These are phyloP conservation scores for Caryocar brasiliense DNA, from an alignment of 441 rosid genomes.

Conservation along the genomic window DNA sequence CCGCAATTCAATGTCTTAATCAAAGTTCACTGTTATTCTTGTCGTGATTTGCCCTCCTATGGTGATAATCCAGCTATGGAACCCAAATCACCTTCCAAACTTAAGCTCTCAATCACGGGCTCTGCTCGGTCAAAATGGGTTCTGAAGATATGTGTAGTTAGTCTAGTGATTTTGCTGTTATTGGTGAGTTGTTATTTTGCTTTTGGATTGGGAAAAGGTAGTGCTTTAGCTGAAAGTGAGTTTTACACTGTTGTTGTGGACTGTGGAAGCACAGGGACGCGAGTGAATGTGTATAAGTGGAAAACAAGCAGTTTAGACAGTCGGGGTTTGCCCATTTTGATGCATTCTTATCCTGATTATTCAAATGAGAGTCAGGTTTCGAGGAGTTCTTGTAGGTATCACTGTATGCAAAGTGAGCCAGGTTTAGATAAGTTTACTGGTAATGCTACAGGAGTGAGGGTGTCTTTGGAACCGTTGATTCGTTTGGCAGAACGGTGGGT, in stretches of 20 bases:
- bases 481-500: slow-evolving; percentile 32
- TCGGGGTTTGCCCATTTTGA: slow-evolving; percentile 26
- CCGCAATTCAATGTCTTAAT: too few relatives aligned
- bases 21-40: too few relatives aligned
- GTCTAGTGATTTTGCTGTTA: slow-evolving; percentile 16
- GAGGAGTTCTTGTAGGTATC: slow-evolving; percentile 34
- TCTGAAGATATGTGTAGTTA: slow-evolving; percentile 10
- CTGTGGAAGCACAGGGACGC: slow-evolving; percentile 60
- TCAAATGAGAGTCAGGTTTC: slow-evolving; percentile 12
- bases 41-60: too few relatives aligned
- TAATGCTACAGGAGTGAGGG: slow-evolving; percentile 37
- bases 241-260: slow-evolving; percentile 43
- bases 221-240: slow-evolving; percentile 3
- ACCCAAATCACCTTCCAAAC: slow-evolving; percentile 44
- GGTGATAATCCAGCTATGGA: slow-evolving; percentile 26
- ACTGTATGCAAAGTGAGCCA: slow-evolving; percentile 55
- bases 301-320: slow-evolving; percentile 8
- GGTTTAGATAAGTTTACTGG: slow-evolving; percentile 48
- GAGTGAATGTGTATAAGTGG: slow-evolving; percentile 50
- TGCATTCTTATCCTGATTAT: slow-evolving; percentile 31
- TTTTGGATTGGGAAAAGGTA: slow-evolving; percentile 8
- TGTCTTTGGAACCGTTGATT: slow-evolving; percentile 39
- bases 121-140: slow-evolving; percentile 12
- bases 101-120: slow-evolving; percentile 18
- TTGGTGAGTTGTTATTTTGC: slow-evolving; percentile 17